A percentile compares a stretch with the other conserved stretches of the same genome.
Evolutionary conservation across 2,329 filamentous ascomycete species (phyloP).

Genomic region (Proliferodiscus dingleyae): DNA sequence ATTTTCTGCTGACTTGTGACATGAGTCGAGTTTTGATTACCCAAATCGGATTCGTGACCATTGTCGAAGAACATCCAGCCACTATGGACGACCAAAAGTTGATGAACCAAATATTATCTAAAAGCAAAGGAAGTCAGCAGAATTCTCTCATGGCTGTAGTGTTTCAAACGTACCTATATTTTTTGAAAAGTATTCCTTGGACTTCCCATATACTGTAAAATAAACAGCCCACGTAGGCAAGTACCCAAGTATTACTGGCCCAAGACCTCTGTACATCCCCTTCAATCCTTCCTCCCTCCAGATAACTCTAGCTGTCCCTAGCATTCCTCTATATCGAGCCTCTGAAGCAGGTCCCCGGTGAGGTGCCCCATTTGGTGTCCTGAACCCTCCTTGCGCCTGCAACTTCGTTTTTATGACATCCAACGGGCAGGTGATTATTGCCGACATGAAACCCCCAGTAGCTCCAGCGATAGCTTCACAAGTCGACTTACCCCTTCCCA

Average conservation of each 20-base stretch:
- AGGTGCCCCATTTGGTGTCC: conserved; percentile 31
- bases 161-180: conserved; percentile 50
- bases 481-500: conserved; percentile 52
- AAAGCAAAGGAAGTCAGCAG: conserved; percentile 14
- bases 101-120: conserved; percentile 71
- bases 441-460: conserved; percentile 84
- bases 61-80: conserved; percentile 86
- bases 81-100: conserved; percentile 87
- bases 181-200: conserved; percentile 68
- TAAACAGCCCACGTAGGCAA: conserved; percentile 98
- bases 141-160: conserved; percentile 13
- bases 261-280: conserved; percentile 88
- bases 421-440: conserved; percentile 90
- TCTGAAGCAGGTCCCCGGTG: conserved; percentile 30
- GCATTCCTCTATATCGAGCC: conserved; percentile 72
- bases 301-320: conserved; percentile 82
- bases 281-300: conserved; percentile 82
- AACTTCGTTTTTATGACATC: conserved; percentile 99
- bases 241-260: conserved; percentile 92
- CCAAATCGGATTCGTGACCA: conserved; percentile 97
- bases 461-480: conserved; percentile 86
- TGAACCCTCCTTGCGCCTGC: conserved; percentile 87
- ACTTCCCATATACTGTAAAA: conserved; percentile 92
- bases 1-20: conserved; percentile 71
- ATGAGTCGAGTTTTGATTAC: conserved; percentile 98